A percentile compares a stretch with the other conserved stretches of the same genome.
phyloP scores from a whole-genome alignment of 306 rosid species.

The Quercus suber region DNA sequence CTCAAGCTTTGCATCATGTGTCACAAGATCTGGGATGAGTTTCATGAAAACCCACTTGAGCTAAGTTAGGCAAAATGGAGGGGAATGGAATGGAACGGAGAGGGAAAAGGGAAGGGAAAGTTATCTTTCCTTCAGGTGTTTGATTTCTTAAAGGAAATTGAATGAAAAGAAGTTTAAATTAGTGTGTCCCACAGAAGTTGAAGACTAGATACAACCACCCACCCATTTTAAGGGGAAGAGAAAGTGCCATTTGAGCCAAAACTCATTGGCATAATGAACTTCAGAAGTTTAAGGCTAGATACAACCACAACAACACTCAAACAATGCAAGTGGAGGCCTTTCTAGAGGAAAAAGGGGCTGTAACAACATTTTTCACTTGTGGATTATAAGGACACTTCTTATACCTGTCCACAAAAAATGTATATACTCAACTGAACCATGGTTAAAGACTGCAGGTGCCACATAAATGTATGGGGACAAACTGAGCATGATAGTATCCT shows the following conservation, averaged over 20 bases:
- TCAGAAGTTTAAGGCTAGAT: too few relatives aligned
- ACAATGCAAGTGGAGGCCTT: neutral
- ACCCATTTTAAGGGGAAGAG: too few relatives aligned
- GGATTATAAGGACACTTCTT: neutral
- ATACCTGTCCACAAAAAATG: neutral
- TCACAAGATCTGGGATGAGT: neutral
- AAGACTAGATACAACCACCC: too few relatives aligned
- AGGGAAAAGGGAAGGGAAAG: too few relatives aligned
- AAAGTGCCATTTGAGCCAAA: too few relatives aligned
- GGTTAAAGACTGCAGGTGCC: neutral
- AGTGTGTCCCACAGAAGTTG: too few relatives aligned
- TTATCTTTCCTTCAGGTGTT: too few relatives aligned
- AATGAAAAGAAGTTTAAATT: too few relatives aligned
- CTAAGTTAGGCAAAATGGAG: too few relatives aligned
- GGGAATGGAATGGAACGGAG: too few relatives aligned
- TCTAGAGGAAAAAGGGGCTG: neutral
- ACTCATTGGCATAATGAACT: too few relatives aligned
- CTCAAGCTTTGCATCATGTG: neutral
- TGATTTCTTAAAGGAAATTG: too few relatives aligned
- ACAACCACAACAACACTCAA: neutral
- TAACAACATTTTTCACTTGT: neutral
- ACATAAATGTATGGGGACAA: neutral
- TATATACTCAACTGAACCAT: neutral
- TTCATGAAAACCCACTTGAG: neutral
- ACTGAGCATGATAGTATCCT: neutral